Conservation (phyloP, 257 asterid genomes). For the Asclepias syriaca region DNA sequence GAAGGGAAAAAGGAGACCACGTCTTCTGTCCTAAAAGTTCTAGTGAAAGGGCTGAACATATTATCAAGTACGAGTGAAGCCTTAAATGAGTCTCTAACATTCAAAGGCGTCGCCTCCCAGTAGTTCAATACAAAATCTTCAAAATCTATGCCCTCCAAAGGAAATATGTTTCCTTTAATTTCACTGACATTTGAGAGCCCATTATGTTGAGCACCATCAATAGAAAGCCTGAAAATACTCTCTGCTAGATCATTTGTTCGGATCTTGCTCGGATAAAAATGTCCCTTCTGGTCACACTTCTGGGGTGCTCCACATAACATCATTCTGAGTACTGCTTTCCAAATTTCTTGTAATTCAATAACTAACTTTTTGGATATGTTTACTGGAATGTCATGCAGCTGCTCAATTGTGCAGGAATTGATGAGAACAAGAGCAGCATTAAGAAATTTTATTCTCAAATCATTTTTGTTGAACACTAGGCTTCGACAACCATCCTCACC, state of each 20-base stretch:
- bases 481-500: constrained; percentile 6
- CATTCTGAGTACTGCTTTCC: constrained; percentile 39
- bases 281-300: constrained; percentile 15
- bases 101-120: constrained; percentile 64
- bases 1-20: constrained; percentile 39
- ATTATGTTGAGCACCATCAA: constrained; percentile 15
- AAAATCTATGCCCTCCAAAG: constrained; percentile 27
- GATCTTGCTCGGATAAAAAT: constrained; percentile 32
- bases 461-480: constrained; percentile 34
- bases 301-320: constrained; percentile 22
- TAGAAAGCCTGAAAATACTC: constrained; percentile 57
- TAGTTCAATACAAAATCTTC: constrained; percentile 40
- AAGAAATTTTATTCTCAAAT: constrained; percentile 34
- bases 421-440: constrained; percentile 48
- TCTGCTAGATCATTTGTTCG: constrained; percentile 42
- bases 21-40: constrained; percentile 36
- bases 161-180: constrained; percentile 35
- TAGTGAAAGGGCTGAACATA: constrained; percentile 39
- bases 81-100: constrained; percentile 32
- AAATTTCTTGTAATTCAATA: constrained; percentile 31
- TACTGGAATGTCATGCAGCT: constrained; percentile 40
- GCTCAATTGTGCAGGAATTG: constrained; percentile 48
- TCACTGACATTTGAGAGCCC: constrained; percentile 22
- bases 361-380: constrained; percentile 29
- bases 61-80: constrained; percentile 24